Evolutionary conservation across 2,329 filamentous ascomycete species (phyloP).

Genomic region (Chalaropsis ovoidea): DNA sequence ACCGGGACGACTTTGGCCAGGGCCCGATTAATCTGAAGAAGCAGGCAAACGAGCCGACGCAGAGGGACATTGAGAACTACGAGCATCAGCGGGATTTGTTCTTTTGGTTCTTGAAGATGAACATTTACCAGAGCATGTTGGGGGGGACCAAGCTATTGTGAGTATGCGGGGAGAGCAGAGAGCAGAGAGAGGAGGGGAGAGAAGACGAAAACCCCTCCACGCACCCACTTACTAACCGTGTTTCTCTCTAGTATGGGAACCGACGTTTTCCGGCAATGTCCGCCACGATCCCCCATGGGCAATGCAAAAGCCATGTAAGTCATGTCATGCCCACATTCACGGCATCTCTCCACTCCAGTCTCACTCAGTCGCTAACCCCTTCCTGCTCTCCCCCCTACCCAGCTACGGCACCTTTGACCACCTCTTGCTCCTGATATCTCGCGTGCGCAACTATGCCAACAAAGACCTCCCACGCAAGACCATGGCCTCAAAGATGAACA

Average conservation of each 20-base stretch:
- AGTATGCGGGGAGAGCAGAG: conserved; percentile 35
- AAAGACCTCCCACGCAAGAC: conserved; percentile 71
- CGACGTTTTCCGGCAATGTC: conserved; percentile 72
- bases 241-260: conserved; percentile 58
- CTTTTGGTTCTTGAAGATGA: conserved; percentile 96
- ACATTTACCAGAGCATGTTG: conserved; percentile 80
- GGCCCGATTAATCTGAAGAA: conserved; percentile 32
- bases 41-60: conserved; percentile 36
- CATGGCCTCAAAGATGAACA: conserved; percentile 40
- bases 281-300: conserved; percentile 71
- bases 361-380: neutral
- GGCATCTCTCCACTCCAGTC: no score
- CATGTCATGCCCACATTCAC: no score
- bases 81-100: conserved; percentile 76
- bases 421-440: conserved; percentile 67
- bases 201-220: no score
- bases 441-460: conserved; percentile 67
- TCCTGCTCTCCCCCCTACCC: conserved; percentile 28
- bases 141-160: conserved; percentile 79
- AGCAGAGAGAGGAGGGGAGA: no score
- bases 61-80: conserved; percentile 64
- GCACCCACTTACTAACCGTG: conserved; percentile 3
- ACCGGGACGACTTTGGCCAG: conserved; percentile 34
- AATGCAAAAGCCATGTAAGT: conserved; percentile 60
- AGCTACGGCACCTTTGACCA: conserved; percentile 87